phyloP scores from a whole-genome alignment of 2,329 filamentous ascomycete species.

The Monosporascus sp. region DNA sequence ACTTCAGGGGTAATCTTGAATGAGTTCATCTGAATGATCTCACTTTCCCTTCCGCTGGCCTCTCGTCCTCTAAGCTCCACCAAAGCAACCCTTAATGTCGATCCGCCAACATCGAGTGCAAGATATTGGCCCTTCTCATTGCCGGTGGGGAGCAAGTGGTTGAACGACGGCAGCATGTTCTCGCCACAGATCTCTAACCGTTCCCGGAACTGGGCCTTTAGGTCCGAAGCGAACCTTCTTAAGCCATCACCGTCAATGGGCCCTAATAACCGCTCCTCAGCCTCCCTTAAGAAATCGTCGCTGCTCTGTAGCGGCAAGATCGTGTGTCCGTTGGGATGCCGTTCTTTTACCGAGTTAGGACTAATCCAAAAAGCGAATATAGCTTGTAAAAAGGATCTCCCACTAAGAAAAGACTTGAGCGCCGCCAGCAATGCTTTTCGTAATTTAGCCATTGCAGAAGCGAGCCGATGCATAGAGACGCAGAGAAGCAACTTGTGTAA shows the following conservation, averaged over 20 bases:
- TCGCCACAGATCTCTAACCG: slow-evolving; percentile 46
- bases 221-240: slow-evolving; percentile 38
- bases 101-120: slow-evolving; percentile 64
- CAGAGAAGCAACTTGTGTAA: slow-evolving; percentile 16
- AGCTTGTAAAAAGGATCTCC: slow-evolving; percentile 54
- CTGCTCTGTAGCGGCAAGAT: slow-evolving; percentile 23
- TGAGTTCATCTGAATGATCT: slow-evolving; percentile 49
- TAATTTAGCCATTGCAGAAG: slow-evolving; percentile 53
- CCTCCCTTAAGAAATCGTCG: slow-evolving; percentile 52
- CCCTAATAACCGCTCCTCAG: slow-evolving; percentile 45
- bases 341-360: slow-evolving; percentile 32
- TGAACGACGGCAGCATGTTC: slow-evolving; percentile 64
- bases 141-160: slow-evolving; percentile 57
- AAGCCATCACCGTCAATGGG: slow-evolving; percentile 43
- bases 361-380: slow-evolving; percentile 50
- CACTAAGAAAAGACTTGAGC: slow-evolving; percentile 52
- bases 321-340: slow-evolving; percentile 13
- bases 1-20: slow-evolving; percentile 53
- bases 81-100: slow-evolving; percentile 60
- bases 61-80: slow-evolving; percentile 51
- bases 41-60: slow-evolving; percentile 35
- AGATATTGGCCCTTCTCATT: slow-evolving; percentile 54
- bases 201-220: slow-evolving; percentile 52
- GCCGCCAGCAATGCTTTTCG: slow-evolving; percentile 50
- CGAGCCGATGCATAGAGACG: slow-evolving; percentile 44